phyloP scores from a whole-genome alignment of 805 yeast species.

The Candida succiphila region DNA sequence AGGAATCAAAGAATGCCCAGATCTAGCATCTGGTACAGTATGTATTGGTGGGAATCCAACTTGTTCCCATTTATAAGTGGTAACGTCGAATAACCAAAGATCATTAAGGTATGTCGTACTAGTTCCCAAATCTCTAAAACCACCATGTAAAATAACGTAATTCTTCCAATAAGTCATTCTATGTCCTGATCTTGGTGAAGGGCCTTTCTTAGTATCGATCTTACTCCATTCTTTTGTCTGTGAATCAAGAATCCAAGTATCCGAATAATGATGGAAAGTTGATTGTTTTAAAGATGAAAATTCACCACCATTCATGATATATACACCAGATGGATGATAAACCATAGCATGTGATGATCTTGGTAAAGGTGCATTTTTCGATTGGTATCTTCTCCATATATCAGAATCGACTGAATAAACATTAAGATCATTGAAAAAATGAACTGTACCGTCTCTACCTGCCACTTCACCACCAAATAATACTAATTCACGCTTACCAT shows the following conservation, averaged over 20 bases:
- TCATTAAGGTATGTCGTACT: slow-evolving; percentile 79
- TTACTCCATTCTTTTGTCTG: slow-evolving; percentile 84
- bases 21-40: slow-evolving; percentile 79
- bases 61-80: slow-evolving; percentile 85
- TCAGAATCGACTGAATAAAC: slow-evolving; percentile 68
- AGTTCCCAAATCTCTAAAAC: slow-evolving; percentile 82
- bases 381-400: slow-evolving; percentile 68
- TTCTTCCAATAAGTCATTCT: slow-evolving; percentile 89
- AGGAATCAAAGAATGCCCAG: slow-evolving; percentile 86
- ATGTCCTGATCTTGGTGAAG: slow-evolving; percentile 87
- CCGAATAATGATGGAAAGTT: slow-evolving; percentile 93
- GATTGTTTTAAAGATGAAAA: slow-evolving; percentile 94
- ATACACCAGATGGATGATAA: slow-evolving; percentile 82
- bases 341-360: slow-evolving; percentile 92
- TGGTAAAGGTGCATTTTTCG: slow-evolving; percentile 86
- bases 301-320: slow-evolving; percentile 90
- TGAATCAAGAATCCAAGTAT: slow-evolving; percentile 88
- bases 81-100: slow-evolving; percentile 86
- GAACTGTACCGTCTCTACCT: slow-evolving; percentile 36
- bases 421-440: slow-evolving; percentile 74
- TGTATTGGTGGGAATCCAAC: slow-evolving; percentile 79
- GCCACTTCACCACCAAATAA: slow-evolving; percentile 86
- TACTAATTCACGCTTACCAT: slow-evolving; percentile 67
- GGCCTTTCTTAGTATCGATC: slow-evolving; percentile 65
- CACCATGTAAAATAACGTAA: slow-evolving; percentile 77